A percentile compares a stretch with the other conserved stretches of the same genome.
Conservation (phyloP, 805 yeast species). For the Starmerella kuoi region DNA sequence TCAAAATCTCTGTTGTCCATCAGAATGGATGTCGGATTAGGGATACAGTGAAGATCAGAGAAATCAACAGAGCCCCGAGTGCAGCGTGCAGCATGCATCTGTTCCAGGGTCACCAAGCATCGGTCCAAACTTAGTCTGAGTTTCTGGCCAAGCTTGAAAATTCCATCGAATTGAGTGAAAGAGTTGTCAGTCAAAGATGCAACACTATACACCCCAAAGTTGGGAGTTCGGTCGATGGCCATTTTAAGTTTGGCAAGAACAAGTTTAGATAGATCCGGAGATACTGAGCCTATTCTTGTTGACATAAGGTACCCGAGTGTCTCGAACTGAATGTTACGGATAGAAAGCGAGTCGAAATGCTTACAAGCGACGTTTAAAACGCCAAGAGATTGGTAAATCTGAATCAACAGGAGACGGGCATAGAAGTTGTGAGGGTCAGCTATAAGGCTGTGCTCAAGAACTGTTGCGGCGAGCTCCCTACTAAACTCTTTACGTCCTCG, state of each 20-base stretch:
- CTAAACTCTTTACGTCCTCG: slow-evolving; percentile 1
- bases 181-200: slow-evolving; percentile 47
- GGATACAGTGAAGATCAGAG: slow-evolving; percentile 9
- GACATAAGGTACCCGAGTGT: slow-evolving; percentile 42
- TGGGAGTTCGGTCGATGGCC: slow-evolving; percentile 34
- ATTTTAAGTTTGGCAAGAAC: slow-evolving; percentile 1
- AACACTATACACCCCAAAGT: slow-evolving; percentile 38
- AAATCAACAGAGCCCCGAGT: slow-evolving; percentile 14
- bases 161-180: slow-evolving; percentile 55
- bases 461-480: slow-evolving; percentile 33
- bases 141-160: slow-evolving; percentile 47
- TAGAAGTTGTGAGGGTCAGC: slow-evolving; percentile 64
- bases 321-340: slow-evolving; percentile 69
- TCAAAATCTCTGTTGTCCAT: slow-evolving; percentile 49
- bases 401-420: slow-evolving; percentile 56
- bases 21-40: slow-evolving; percentile 33
- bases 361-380: slow-evolving; percentile 37
- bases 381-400: slow-evolving; percentile 49
- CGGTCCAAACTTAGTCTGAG: slow-evolving; percentile 40
- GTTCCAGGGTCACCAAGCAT: slow-evolving; percentile 25
- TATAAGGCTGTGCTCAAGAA: slow-evolving; percentile 45
- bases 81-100: slow-evolving; percentile 20
- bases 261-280: slow-evolving; percentile 30
- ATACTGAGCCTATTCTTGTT: slow-evolving; percentile 37
- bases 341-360: slow-evolving; percentile 45